A percentile compares a stretch with the other conserved stretches of the same genome.
phyloP scores from a whole-genome alignment of 1,284 basidiomycete genomes.

The Pholiota adiposa region DNA sequence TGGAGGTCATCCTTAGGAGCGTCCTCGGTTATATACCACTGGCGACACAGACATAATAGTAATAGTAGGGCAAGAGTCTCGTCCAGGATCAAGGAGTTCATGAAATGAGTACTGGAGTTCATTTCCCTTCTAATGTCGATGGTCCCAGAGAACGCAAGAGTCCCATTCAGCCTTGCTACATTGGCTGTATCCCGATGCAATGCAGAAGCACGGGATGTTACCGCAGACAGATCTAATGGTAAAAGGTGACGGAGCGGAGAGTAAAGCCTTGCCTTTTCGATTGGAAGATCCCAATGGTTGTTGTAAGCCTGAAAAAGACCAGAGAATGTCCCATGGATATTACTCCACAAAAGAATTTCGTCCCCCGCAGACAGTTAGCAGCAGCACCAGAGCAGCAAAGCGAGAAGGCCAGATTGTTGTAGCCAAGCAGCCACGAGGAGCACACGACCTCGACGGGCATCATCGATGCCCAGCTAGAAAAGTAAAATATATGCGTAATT shows the following conservation, averaged over 20 bases:
- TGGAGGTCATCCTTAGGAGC: slow-evolving; percentile 1
- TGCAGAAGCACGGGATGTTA: neutral
- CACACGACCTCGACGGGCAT: slow-evolving; percentile 26
- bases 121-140: slow-evolving; percentile 19
- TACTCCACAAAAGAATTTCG: neutral
- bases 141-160: slow-evolving; percentile 5
- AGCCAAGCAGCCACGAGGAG: slow-evolving; percentile 24
- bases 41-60: slow-evolving; percentile 1
- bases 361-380: slow-evolving; percentile 7
- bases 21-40: slow-evolving; percentile 14
- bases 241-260: neutral
- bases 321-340: neutral
- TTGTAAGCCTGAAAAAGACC: neutral
- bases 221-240: neutral
- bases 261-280: neutral
- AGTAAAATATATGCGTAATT: slow-evolving; percentile 8
- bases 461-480: slow-evolving; percentile 16
- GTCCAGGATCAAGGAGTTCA: slow-evolving; percentile 18
- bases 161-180: neutral
- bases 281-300: neutral
- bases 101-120: slow-evolving; percentile 23
- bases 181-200: neutral
- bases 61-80: slow-evolving; percentile 8
- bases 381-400: neutral
- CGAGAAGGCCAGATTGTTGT: slow-evolving; percentile 7